These are phyloP conservation scores for Aspergillus viridinutans DNA, from an alignment of 2,329 filamentous ascomycete species.

Conservation along the genomic window DNA sequence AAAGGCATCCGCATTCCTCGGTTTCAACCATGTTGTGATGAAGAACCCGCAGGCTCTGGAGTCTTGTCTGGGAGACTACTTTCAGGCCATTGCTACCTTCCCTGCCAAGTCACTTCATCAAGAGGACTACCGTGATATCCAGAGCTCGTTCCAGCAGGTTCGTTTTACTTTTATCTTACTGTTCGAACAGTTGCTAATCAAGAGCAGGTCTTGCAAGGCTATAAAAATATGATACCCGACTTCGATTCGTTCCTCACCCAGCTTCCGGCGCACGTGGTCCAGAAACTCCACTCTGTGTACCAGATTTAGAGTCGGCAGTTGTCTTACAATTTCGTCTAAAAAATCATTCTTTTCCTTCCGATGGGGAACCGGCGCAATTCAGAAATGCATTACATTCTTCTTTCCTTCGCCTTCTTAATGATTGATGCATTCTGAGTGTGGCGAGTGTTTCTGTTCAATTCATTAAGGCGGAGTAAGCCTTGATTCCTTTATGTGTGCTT, in stretches of 20 bases:
- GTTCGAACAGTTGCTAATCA: background rate
- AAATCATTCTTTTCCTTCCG: constrained; percentile 5
- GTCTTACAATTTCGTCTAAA: constrained; percentile 14
- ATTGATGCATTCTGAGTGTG: background rate
- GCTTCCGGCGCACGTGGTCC: constrained; percentile 35
- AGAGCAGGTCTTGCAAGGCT: constrained; percentile 42
- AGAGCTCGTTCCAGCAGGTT: constrained; percentile 73
- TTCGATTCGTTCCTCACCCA: constrained; percentile 45
- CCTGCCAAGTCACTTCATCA: constrained; percentile 58
- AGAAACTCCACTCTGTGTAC: constrained; percentile 42
- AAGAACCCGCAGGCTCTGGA: constrained; percentile 92
- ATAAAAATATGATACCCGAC: constrained; percentile 46
- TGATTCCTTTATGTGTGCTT: background rate
- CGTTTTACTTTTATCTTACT: constrained; percentile 28
- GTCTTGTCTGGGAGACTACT: constrained; percentile 74
- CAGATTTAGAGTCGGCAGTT: constrained; percentile 32
- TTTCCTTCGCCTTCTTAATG: constrained; percentile 1
- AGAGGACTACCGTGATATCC: constrained; percentile 57
- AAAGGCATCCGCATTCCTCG: constrained; percentile 88
- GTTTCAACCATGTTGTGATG: constrained; percentile 79
- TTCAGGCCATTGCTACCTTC: constrained; percentile 74
- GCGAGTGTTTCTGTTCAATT: background rate
- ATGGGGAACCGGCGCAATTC: constrained; percentile 20
- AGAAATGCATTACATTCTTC: constrained; percentile 14
- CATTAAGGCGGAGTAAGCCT: constrained; percentile 3